Evolutionary conservation across 495 filamentous ascomycete species (phyloP), one percentile per base, ranked within the genome.

Genomic region (Umbilicaria muhlenbergii): DNA sequence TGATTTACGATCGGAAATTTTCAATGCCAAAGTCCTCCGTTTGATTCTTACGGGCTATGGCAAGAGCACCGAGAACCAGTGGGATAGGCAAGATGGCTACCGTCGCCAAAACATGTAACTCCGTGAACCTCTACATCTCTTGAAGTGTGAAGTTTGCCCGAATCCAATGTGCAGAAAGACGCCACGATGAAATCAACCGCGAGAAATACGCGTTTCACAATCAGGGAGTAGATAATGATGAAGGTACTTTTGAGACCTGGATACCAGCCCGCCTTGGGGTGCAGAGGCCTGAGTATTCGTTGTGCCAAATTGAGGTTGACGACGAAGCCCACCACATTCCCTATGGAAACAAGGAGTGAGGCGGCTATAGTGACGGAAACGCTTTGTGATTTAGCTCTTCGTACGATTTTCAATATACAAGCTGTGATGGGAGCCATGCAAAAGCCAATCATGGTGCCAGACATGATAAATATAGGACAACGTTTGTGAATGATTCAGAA

Each of bases 231-330:
- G 13, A 86, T 56, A 4, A 56, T 53, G 46, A 67, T 66, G 53
- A 88, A 81, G 17, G 58, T 43, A 12, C 56, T 42, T 0, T 60
- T 61, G 24, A 75, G 59, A 18, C 58, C 42, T 6, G 55, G 66
- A 39, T 73, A 67, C 81, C 81, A 86, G 28, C 85, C 84, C 38
- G 84, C 56, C 2, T 59, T 54, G 0, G 85, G 87, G 44, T 89
- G 81, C 11, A 71, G 71, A 3, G 79, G 81, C 24, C 87, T 69
- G 8, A 89, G 49, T 24, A 93, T 73, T 21, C 88, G 76, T 56
- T 89, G 83, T 0, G 80, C 64, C 55, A 85, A 82, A 51, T 91
- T 65, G 24, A 94, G 61, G 57, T 94, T 91, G 55, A 84, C 58
- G 44, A 94, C 60, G 58, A 81, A 92, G n/a, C 93, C 60, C 6